phyloP scores from a whole-genome alignment of 148 eudicot species.

The Hydrangea macrophylla region DNA sequence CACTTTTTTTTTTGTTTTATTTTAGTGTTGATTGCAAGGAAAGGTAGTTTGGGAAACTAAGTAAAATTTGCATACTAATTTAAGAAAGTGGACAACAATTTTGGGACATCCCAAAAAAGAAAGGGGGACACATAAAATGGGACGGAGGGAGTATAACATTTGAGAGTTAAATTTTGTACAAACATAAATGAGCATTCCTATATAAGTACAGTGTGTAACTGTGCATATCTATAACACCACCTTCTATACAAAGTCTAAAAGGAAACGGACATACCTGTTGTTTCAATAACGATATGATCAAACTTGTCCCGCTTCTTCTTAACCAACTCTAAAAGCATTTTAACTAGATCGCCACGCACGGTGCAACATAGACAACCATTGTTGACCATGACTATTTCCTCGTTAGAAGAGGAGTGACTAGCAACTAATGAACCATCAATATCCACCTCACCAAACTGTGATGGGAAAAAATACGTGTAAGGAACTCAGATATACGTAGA shows the following conservation, averaged over 20 bases:
- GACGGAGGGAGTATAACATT: too few species aligned
- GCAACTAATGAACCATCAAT: constrained; percentile 95
- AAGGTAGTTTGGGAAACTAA: too few species aligned
- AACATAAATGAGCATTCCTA: background rate
- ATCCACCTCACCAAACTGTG: constrained; percentile 96
- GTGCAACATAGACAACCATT: constrained; percentile 97
- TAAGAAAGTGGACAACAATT: too few species aligned
- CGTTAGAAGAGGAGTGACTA: constrained; percentile 83
- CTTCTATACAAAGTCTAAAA: background rate
- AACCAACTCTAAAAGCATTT: constrained; percentile 81
- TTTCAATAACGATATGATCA: constrained; percentile 95
- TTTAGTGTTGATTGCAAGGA: too few species aligned
- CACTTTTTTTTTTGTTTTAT: too few species aligned
- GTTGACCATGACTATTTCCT: constrained; percentile 90
- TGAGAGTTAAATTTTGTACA: too few species aligned
- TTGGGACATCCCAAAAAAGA: too few species aligned
- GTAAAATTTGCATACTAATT: too few species aligned
- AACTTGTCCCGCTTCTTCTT: constrained; percentile 70
- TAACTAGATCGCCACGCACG: constrained; percentile 89
- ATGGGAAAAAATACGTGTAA: constrained; percentile 2
- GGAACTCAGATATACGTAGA: background rate
- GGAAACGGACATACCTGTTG: constrained; percentile 57
- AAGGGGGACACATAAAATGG: too few species aligned
- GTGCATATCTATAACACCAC: background rate
- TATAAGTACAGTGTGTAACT: background rate